These are phyloP conservation scores for Angophora floribunda DNA, from an alignment of 345 rosid genomes.

Conservation along the genomic window DNA sequence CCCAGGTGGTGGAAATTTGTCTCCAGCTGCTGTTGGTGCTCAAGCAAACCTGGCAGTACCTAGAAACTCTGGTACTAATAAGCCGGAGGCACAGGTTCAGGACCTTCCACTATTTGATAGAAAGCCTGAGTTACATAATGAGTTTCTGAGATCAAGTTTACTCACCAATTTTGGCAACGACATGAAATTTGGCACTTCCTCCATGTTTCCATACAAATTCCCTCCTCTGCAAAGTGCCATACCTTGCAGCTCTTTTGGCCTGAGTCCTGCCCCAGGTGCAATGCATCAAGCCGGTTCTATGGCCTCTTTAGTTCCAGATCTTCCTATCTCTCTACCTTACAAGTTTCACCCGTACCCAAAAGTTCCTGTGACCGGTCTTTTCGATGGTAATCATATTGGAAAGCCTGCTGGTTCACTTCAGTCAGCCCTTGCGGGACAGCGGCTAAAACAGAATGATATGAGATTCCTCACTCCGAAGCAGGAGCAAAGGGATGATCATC, in stretches of 20 bases:
- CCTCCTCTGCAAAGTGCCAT: slow-evolving; percentile 20
- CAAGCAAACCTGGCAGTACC: slow-evolving; percentile 9
- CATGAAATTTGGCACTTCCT: slow-evolving; percentile 26
- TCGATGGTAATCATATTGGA: slow-evolving; percentile 1
- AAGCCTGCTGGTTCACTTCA: slow-evolving; percentile 9
- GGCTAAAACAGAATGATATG: slow-evolving; percentile 10
- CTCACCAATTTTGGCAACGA: slow-evolving; percentile 28
- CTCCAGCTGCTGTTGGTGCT: background rate
- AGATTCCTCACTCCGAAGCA: slow-evolving; percentile 28
- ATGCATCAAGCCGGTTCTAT: slow-evolving; percentile 18
- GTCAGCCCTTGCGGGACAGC: slow-evolving; percentile 21
- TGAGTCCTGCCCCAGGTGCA: slow-evolving; percentile 9
- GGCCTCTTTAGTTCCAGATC: slow-evolving; percentile 23
- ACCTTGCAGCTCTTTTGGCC: slow-evolving; percentile 23
- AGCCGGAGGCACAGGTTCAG: slow-evolving; percentile 28
- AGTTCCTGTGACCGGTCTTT: slow-evolving; percentile 14
- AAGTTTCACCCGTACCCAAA: slow-evolving; percentile 11
- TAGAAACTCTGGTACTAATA: slow-evolving; percentile 11
- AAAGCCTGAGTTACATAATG: slow-evolving; percentile 25
- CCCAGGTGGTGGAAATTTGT: background rate
- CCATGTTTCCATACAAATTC: slow-evolving; percentile 37
- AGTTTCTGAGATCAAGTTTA: slow-evolving; percentile 20
- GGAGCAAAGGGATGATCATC: slow-evolving; percentile 33
- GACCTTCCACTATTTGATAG: slow-evolving; percentile 22
- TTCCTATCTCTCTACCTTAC: slow-evolving; percentile 31